Evolutionary conservation across 2,329 filamentous ascomycete genomes (phyloP), one percentile per base, ranked within the genome.

Genomic region (Phaeomoniella chlamydospora): DNA sequence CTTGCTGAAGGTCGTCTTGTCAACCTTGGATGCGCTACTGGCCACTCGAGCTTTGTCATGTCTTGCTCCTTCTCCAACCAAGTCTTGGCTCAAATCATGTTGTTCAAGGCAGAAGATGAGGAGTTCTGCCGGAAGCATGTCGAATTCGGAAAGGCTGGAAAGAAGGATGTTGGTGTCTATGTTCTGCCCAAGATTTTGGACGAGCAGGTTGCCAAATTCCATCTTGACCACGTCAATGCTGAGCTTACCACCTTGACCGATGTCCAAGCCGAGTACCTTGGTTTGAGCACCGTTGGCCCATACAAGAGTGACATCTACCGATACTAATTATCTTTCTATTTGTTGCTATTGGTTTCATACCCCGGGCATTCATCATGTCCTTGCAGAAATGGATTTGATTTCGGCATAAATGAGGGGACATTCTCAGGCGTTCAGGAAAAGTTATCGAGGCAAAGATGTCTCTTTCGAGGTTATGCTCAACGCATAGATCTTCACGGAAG

Each of bases 41-140:
- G 90, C 51, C 90, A 98, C 81, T 94, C 87, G 50, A 96, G 88
- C 36, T 98, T 98, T 67, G 90, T 98, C 73, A 96, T 98, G 90
- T 94, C 87, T 54, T 98, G 90, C 81, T 96, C 88, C 46, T 98
- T 98, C 81, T 93, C 87, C 76, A 98, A 98, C 81, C 90, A 98
- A 76, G 90, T 96, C 54, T 84, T 98, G 62, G 90, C 90, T 50
- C 90, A 98, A 74, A 96, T 98, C 70, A 80, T 93, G 72, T 72
- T 98, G 56, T 98, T 67, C 82, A 96, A 96, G 81, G 80, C 77
- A 55, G 72, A 80, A 54, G 87, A 96, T 60, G 74, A 74, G 59
- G 80, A 70, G 39, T 98, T 93, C 62, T 76, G 80, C 65, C 70
- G 83, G 68, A 94, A 94, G 76, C 93, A 94, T 70, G 68, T 87